Conservation (phyloP, 805 yeast genomes). For the Yamadazyma sp. region DNA sequence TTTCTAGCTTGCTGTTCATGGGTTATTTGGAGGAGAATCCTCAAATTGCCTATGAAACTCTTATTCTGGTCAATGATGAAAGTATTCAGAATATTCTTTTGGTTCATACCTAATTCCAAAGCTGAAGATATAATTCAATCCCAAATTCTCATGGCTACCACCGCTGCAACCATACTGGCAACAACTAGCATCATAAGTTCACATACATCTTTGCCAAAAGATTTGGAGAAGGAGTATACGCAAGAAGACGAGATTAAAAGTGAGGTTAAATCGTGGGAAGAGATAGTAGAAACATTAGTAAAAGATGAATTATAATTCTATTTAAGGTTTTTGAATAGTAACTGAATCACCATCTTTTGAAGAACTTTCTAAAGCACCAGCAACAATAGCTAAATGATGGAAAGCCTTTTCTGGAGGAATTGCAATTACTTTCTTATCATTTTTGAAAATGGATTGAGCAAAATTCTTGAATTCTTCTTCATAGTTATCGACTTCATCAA, state of each 20-base stretch:
- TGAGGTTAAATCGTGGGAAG: slow-evolving; percentile 3
- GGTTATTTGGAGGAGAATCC: slow-evolving; percentile 49
- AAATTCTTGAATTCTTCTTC: slow-evolving; percentile 48
- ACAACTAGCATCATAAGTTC: neutral
- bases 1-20: slow-evolving; percentile 44
- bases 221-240: slow-evolving; percentile 4
- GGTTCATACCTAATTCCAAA: slow-evolving; percentile 15
- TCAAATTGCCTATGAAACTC: slow-evolving; percentile 42
- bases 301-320: slow-evolving; percentile 8
- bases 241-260: slow-evolving; percentile 5
- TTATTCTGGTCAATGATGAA: slow-evolving; percentile 47
- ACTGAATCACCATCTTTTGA: slow-evolving; percentile 49
- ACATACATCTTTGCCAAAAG: slow-evolving; percentile 1
- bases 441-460: slow-evolving; percentile 55
- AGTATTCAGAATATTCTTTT: slow-evolving; percentile 24
- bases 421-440: slow-evolving; percentile 55
- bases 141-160: neutral
- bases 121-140: neutral
- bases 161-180: slow-evolving; percentile 2
- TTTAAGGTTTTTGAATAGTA: slow-evolving; percentile 34
- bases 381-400: slow-evolving; percentile 91
- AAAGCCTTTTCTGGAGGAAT: slow-evolving; percentile 76
- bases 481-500: slow-evolving; percentile 44
- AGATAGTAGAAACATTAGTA: slow-evolving; percentile 1
- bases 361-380: slow-evolving; percentile 77